Evolutionary conservation across 768 basidiomycete genomes (phyloP), one percentile per base, ranked within the genome.

Genomic region (Calocera viscosa): DNA sequence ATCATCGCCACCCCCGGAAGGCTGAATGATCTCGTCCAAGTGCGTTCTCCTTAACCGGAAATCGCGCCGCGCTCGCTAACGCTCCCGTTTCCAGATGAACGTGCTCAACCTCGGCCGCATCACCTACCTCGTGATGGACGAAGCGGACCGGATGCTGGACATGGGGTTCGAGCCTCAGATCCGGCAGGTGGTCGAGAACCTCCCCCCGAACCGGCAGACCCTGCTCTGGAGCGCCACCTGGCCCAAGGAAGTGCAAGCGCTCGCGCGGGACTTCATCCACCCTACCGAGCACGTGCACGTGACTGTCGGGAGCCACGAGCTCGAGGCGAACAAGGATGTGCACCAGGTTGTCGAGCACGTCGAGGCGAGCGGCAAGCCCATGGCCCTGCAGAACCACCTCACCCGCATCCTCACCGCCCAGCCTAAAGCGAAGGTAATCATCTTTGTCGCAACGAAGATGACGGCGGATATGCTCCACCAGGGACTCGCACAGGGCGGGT

Each of bases 81-180:
- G 63, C 39, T 41, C 53, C 49, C 66, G 47, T 34, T 79, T 69
- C 76, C 76, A 30, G 78, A 78, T n/a, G 71, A 53, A 78, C 63
- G 75, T 79, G 34, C 78, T 78, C 69, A 79, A 79, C 69, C 70
- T 79, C 22, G 72, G 75, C 34, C 72, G 80, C 22, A 74, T 77
- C 19, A 79, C 80, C 8, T 80, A 80, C 70, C 72, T 80, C 60
- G 79, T 80, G 0, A 73, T 80, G 43, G 80, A 80, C 68, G 80
- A 80, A 65, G 80, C 80, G 1, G 80, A 80, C 71, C 74, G 80
- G 33, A 80, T 80, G 80, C 79, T 80, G 66, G 80, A 80, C 69
- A 80, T 80, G 79, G 80, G 80, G 63, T 80, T 80, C 71, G 80
- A 80, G 70, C 79, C 79, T 16, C 76, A 76, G 69, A 73, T 73